Evolutionary conservation across 345 rosid species (phyloP).

Genomic region (Salix dunnii): DNA sequence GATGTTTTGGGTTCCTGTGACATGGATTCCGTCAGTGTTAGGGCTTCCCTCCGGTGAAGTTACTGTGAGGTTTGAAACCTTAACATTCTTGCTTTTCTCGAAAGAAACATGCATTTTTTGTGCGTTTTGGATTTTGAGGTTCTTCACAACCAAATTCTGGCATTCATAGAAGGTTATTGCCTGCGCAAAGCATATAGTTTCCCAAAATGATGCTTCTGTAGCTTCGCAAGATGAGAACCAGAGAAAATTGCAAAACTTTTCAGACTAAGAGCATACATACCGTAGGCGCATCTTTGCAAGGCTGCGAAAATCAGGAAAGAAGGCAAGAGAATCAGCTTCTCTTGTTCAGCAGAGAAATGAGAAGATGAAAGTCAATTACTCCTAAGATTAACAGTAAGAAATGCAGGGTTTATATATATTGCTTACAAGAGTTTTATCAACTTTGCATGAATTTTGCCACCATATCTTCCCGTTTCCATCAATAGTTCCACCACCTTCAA

Average conservation of each 20-base stretch:
- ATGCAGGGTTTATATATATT: not conserved
- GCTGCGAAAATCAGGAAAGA: conserved; percentile 42
- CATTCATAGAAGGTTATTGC: conserved; percentile 65
- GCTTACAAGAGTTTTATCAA: conserved; percentile 54
- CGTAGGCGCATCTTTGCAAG: conserved; percentile 81
- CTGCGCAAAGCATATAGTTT: conserved; percentile 29
- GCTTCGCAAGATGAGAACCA: not conserved
- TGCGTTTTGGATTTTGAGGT: conserved; percentile 55
- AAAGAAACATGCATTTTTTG: conserved; percentile 73
- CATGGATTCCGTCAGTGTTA: conserved; percentile 88
- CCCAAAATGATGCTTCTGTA: not conserved
- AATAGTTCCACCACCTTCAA: conserved; percentile 63
- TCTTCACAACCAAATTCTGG: conserved; percentile 42
- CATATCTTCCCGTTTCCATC: conserved; percentile 80
- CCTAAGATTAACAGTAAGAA: not conserved
- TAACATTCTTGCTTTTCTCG: conserved; percentile 43
- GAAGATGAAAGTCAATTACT: not conserved
- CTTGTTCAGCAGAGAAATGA: not conserved
- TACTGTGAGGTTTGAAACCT: conserved; percentile 45
- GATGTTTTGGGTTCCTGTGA: conserved; percentile 60
- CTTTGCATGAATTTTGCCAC: conserved; percentile 92
- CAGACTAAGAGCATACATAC: conserved; percentile 48
- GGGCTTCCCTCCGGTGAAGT: conserved; percentile 65
- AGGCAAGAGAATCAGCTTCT: not conserved
- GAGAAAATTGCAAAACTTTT: not conserved